Evolutionary conservation across 1,139 yeast species (phyloP).

Genomic region (Blastobotrys aristatus): DNA sequence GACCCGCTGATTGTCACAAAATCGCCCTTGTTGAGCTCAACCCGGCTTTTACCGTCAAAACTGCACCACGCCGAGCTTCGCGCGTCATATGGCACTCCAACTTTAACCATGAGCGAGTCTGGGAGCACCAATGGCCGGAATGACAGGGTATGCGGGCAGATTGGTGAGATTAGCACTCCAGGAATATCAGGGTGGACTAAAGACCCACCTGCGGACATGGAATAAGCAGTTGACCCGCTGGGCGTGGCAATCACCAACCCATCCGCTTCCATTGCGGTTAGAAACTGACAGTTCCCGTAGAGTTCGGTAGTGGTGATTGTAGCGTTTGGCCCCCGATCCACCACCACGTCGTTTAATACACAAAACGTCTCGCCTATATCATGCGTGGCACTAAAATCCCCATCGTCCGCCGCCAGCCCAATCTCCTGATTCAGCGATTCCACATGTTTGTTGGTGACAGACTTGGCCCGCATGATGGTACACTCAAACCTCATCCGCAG

Average conservation of each 20-base stretch:
- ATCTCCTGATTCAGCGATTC: constrained; percentile 34
- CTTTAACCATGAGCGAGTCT: constrained; percentile 56
- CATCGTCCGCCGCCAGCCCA: constrained; percentile 28
- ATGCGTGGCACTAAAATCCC: constrained; percentile 30
- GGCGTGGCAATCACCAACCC: constrained; percentile 84
- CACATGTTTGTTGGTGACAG: constrained; percentile 23
- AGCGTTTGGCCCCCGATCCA: constrained; percentile 82
- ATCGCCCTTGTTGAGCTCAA: constrained; percentile 63
- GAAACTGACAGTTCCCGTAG: constrained; percentile 64
- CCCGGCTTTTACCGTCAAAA: constrained; percentile 71
- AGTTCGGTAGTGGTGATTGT: constrained; percentile 73
- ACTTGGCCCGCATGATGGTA: constrained; percentile 48
- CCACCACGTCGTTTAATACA: constrained; percentile 78
- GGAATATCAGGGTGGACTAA: constrained; percentile 83
- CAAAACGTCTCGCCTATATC: constrained; percentile 39
- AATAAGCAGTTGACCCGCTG: constrained; percentile 88
- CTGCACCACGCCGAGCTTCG: constrained; percentile 75
- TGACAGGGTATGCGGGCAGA: constrained; percentile 78
- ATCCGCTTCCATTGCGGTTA: constrained; percentile 85
- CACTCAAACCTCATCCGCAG: constrained; percentile 77
- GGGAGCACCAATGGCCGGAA: constrained; percentile 82
- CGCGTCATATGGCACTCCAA: constrained; percentile 64
- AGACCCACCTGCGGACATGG: constrained; percentile 83
- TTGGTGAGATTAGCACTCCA: constrained; percentile 74
- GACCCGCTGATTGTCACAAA: constrained; percentile 68